These are phyloP conservation scores for Yamadazyma conglobata DNA, from an alignment of 1,139 yeast genomes.

Conservation along the genomic window DNA sequence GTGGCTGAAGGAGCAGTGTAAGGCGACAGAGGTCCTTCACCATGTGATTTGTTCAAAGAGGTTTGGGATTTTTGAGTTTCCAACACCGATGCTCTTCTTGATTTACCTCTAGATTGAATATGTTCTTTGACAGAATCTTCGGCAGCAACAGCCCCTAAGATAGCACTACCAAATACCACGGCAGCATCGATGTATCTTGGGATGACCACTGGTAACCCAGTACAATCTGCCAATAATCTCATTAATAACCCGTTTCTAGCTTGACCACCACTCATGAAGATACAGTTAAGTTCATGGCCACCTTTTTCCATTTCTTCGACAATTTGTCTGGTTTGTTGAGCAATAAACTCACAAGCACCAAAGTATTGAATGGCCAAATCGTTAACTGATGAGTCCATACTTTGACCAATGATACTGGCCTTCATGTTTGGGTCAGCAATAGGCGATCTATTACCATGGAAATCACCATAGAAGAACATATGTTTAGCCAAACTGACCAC, in stretches of 20 bases:
- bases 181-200: constrained; percentile 96
- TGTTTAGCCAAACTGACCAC: constrained; percentile 81
- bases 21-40: constrained; percentile 50
- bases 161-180: constrained; percentile 92
- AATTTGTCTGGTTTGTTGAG: constrained; percentile 95
- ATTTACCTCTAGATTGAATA: constrained; percentile 29
- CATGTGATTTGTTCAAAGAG: constrained; percentile 20
- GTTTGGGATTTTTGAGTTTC: constrained; percentile 31
- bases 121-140: constrained; percentile 49
- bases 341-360: constrained; percentile 95
- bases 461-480: constrained; percentile 90
- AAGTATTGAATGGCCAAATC: constrained; percentile 82
- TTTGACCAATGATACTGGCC: constrained; percentile 89
- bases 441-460: constrained; percentile 95
- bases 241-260: constrained; percentile 87
- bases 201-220: constrained; percentile 87
- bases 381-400: constrained; percentile 84
- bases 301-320: constrained; percentile 76
- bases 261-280: constrained; percentile 95
- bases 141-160: constrained; percentile 92
- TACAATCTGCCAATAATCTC: constrained; percentile 87
- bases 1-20: constrained; percentile 76
- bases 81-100: constrained; percentile 38
- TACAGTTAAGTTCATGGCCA: constrained; percentile 73
- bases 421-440: constrained; percentile 92